phyloP scores from a whole-genome alignment of 2,329 filamentous ascomycete species.

The Stenocarpella maydis region DNA sequence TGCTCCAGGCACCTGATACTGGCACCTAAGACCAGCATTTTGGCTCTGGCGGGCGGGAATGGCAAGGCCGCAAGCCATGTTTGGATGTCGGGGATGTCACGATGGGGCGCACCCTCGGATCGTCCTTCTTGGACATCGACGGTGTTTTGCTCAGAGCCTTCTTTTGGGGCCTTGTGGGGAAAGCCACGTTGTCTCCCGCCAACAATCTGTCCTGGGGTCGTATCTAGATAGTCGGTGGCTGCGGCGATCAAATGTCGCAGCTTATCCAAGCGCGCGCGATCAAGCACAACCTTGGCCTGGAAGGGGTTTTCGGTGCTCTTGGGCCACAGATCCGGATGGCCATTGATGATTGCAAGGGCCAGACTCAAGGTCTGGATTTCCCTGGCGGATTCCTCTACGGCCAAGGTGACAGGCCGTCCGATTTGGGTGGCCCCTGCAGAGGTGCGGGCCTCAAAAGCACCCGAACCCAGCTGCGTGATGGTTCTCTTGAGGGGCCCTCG shows the following conservation, averaged over 20 bases:
- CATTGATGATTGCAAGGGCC: constrained; percentile 9
- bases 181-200: not conserved
- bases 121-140: not conserved
- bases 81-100: not conserved
- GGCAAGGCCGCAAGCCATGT: constrained; percentile 16
- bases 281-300: constrained; percentile 19
- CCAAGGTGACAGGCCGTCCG: not conserved
- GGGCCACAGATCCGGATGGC: constrained; percentile 14
- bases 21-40: constrained; percentile 17
- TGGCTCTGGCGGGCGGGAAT: constrained; percentile 16
- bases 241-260: not conserved
- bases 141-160: not conserved
- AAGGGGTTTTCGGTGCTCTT: constrained; percentile 9
- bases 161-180: not conserved
- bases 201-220: not conserved
- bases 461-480: not conserved
- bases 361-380: not conserved
- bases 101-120: not conserved
- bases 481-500: not conserved
- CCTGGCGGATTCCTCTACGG: not conserved
- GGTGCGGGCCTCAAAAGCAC: not conserved
- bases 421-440: not conserved
- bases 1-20: constrained; percentile 12
- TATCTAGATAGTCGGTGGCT: constrained; percentile 10
- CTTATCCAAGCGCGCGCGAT: not conserved